Evolutionary conservation across 108 stramenopile genomes (phyloP), one percentile per base, ranked within the genome.

Genomic region (Pseudonitzschia delicatissima): DNA sequence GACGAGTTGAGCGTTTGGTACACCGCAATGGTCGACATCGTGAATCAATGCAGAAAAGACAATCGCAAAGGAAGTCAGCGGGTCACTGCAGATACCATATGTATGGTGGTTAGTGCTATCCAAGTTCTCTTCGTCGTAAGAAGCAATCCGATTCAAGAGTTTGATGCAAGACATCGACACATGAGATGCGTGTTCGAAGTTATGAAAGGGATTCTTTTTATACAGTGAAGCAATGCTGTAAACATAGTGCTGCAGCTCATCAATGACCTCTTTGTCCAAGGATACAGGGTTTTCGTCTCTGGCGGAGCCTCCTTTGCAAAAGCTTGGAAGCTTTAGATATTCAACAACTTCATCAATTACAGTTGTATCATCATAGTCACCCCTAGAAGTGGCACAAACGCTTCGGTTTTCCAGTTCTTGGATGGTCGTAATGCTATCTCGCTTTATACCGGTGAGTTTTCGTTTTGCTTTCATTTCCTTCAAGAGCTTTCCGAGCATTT

Each of bases 1-100:
- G n/a, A 70, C 79, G 20, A 81, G 71, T 37, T 62, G 72, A n/a
- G 49, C 67, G 62, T 81, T 81, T 23, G 76, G 67, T 3, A 77
- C 76, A 15, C 79, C 79, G n/a, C 42, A 50, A 29, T 81, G 79
- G 28, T 76, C 79, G 20, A 77, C 72, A 61, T 81, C 79, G 45
- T 77, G 76, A 17, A 81, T 67, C 23, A 81, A 53, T 18, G 79
- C 75, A 27, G 79, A 63, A 45, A 81, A 76, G 11, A 77, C 76
- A 34, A 77, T 53, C 4, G 76, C 74, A 61, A 81, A 75, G 11
- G 68, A 63, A 29, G 72, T 68, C 60, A 81, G 23, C 11, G 79
- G 76, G 33, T 77, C 72, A 39, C 53, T 48, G 62, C 66, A 55
- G 31, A 81, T 81, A 20, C 72, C 79, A 53, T 40, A 55, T 3